Percentiles rank a stretch among this genome's conserved stretches.
phyloP scores from a whole-genome alignment of 2,329 filamentous ascomycete species.

The Colletotrichum gloeosporioides region DNA sequence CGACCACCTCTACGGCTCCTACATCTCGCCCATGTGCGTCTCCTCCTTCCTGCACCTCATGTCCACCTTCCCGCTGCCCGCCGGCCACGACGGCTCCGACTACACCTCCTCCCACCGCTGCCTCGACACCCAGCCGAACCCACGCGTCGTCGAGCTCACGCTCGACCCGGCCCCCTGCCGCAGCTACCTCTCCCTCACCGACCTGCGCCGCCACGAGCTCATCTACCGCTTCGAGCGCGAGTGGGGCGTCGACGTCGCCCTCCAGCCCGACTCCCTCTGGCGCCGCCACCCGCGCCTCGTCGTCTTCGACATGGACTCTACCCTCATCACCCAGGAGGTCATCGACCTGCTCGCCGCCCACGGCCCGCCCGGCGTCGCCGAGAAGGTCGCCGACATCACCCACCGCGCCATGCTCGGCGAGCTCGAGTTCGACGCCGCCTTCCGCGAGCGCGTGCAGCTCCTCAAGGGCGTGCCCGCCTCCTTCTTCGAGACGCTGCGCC shows the following conservation, averaged over 20 bases:
- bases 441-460: constrained; percentile 80
- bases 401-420: constrained; percentile 95
- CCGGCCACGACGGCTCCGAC: constrained; percentile 49
- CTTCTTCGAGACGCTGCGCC: constrained; percentile 80
- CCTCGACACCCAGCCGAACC: constrained; percentile 64
- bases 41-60: constrained; percentile 71
- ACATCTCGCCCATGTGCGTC: constrained; percentile 69
- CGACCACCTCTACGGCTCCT: constrained; percentile 70
- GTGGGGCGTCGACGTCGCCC: constrained; percentile 85
- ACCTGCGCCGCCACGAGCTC: constrained; percentile 79
- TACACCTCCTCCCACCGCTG: constrained; percentile 68
- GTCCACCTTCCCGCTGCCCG: constrained; percentile 63
- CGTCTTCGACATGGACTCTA: constrained; percentile 99
- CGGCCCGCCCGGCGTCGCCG: constrained; percentile 73
- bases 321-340: constrained; percentile 94
- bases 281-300: constrained; percentile 83
- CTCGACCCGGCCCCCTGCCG: constrained; percentile 65
- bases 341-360: constrained; percentile 89
- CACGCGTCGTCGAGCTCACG: constrained; percentile 70
- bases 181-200: constrained; percentile 69
- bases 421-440: constrained; percentile 85
- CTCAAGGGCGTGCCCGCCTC: constrained; percentile 80
- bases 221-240: constrained; percentile 86
- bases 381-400: constrained; percentile 86
- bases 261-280: constrained; percentile 77